Percentiles rank a stretch among this genome's conserved stretches.
phyloP scores from a whole-genome alignment of 2,329 filamentous ascomycete genomes.

The Aspergillus persii region DNA sequence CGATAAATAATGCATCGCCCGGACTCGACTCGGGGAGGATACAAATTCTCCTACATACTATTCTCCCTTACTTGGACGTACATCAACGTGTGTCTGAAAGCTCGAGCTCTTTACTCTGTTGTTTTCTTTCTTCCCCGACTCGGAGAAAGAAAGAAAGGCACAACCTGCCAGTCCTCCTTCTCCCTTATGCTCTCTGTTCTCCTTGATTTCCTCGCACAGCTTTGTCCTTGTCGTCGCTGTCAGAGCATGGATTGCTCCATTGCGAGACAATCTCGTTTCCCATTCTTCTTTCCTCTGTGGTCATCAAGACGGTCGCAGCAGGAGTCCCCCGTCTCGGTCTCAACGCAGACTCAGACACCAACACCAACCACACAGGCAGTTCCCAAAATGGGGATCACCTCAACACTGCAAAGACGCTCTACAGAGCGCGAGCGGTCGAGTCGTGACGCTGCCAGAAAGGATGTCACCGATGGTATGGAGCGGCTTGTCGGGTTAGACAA shows the following conservation, averaged over 20 bases:
- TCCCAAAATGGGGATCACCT: neutral
- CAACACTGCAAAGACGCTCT: conserved; percentile 1
- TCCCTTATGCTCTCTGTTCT: conserved; percentile 12
- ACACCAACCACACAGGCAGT: neutral
- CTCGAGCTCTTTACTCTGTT: neutral
- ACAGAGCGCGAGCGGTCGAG: conserved; percentile 7
- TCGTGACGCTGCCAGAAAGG: conserved; percentile 11
- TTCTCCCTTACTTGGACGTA: neutral
- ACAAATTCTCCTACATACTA: neutral
- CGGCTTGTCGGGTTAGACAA: conserved; percentile 17
- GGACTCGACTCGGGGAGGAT: neutral
- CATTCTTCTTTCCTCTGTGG: conserved; percentile 17
- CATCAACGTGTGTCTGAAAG: neutral
- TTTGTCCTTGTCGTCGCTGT: conserved; percentile 8
- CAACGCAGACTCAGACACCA: conserved; percentile 2
- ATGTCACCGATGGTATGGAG: conserved; percentile 14
- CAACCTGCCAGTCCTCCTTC: neutral
- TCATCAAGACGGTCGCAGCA: conserved; percentile 1
- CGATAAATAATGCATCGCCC: conserved; percentile 5
- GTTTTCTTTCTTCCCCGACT: neutral
- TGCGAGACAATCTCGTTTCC: conserved; percentile 14
- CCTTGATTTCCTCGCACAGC: conserved; percentile 7
- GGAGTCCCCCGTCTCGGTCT: neutral
- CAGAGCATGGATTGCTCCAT: conserved; percentile 16
- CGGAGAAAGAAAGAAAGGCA: neutral